Base-by-base conservation (phyloP, 805 yeast species). In the Scheffersomyces stipitis region DNA sequence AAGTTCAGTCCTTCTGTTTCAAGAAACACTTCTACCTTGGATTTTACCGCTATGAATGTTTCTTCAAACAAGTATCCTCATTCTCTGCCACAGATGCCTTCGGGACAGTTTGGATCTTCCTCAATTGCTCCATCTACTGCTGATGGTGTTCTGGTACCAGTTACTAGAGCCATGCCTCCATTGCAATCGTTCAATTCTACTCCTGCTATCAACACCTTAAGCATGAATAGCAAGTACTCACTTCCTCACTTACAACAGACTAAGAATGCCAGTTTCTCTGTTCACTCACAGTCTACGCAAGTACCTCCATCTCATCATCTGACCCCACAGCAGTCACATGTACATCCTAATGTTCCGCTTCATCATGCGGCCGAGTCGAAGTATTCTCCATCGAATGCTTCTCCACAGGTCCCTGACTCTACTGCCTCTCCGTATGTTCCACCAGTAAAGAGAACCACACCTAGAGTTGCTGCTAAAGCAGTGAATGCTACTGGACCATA, bases 1-100 rank as follows among this genome's bases (percentile, higher is more conserved):
- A 83, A 80, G 39, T 83, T 80, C 56, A 80, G 84, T 26, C 89
- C 90, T 1, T 65, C 75, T 2, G 64, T 81, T n/a, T 81, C 89
- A 1, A 69, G 89, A 46, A 76, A 66, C 27, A 53, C 70, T 2
- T 69, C 73, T 2, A 61, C 62, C 9, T 43, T 66, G 33, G 73
- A 69, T 45, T 56, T 69, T 30, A 42, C 61, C 13, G 49, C 57
- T 7, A 16, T 38, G 40, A 34, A 36, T 22, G 31, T 35, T 23
- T 33, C 35, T n/a, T n/a, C n/a, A n/a, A n/a, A n/a, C n/a, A n/a
- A n/a, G n/a, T n/a, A n/a, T n/a, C 24, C 24, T 20, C 24, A 20
- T 20, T 20, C 24, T 7, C 24, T 20, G 24, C 24, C 24, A 20
- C 24, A 20, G n/a, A n/a, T n/a, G 13, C n/a, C 29, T 26, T 12